phyloP scores from a whole-genome alignment of 2,329 filamentous ascomycete genomes.

The Alternaria novae-zelandiae region DNA sequence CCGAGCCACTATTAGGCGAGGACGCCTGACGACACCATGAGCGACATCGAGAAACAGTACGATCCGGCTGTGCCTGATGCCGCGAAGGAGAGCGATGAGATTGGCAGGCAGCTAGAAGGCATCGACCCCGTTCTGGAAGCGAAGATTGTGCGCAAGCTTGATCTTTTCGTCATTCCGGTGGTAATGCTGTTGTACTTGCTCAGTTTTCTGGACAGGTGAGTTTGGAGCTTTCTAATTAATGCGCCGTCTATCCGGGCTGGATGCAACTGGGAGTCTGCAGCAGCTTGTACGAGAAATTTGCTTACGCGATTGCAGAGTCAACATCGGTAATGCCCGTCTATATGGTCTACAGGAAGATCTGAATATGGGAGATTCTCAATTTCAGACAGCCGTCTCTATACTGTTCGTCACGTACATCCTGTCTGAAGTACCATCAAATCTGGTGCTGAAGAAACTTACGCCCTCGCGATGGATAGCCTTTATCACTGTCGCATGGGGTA shows the following conservation, averaged over 20 bases:
- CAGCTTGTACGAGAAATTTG: neutral
- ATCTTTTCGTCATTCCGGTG: conserved; percentile 68
- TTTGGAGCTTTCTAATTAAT: conserved; percentile 7
- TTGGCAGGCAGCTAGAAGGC: conserved; percentile 36
- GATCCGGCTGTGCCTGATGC: conserved; percentile 15
- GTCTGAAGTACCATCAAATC: conserved; percentile 54
- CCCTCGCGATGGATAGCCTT: conserved; percentile 62
- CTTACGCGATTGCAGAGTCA: conserved; percentile 54
- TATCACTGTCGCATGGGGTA: conserved; percentile 65
- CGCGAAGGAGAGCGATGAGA: conserved; percentile 29
- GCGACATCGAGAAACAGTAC: conserved; percentile 35
- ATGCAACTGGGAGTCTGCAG: neutral
- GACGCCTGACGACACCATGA: conserved; percentile 26
- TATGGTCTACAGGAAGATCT: conserved; percentile 70
- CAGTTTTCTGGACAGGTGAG: conserved; percentile 74
- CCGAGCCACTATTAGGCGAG: neutral
- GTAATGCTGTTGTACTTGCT: conserved; percentile 75
- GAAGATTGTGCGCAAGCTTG: conserved; percentile 69
- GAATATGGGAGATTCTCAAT: conserved; percentile 67
- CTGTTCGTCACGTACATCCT: conserved; percentile 56
- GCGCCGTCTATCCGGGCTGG: neutral
- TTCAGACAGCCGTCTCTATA: conserved; percentile 62
- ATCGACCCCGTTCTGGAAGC: conserved; percentile 55
- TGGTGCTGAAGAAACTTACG: conserved; percentile 54
- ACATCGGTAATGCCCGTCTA: conserved; percentile 73